phyloP scores from a whole-genome alignment of 495 filamentous ascomycete genomes.

The Trichoderma gamsii region DNA sequence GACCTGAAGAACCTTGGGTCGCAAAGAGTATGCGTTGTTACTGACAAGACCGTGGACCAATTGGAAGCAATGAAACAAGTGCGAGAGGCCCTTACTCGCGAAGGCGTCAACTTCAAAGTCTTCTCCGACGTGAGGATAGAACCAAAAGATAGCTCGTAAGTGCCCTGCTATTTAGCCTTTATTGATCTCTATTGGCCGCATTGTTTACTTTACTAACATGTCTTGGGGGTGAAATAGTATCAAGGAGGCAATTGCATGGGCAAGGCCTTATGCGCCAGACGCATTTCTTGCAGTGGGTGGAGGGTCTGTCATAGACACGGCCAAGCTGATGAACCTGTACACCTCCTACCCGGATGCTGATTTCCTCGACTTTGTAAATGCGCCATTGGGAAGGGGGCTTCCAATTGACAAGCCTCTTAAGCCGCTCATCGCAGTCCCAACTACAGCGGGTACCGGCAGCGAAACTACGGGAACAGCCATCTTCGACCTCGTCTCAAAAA shows the following conservation, averaged over 20 bases:
- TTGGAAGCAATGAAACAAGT: slow-evolving; percentile 83
- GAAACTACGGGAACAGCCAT: slow-evolving; percentile 98
- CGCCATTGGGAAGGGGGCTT: slow-evolving; percentile 79
- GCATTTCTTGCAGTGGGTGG: slow-evolving; percentile 89
- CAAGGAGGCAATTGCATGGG: slow-evolving; percentile 79
- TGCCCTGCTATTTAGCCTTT: slow-evolving; percentile 25
- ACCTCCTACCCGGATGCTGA: slow-evolving; percentile 78
- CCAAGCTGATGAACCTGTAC: slow-evolving; percentile 98
- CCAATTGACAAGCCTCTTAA: slow-evolving; percentile 73
- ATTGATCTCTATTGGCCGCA: neutral
- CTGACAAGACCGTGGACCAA: slow-evolving; percentile 70
- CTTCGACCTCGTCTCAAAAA: slow-evolving; percentile 84
- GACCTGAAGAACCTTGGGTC: slow-evolving; percentile 87
- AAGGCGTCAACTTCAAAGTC: slow-evolving; percentile 74
- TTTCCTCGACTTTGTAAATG: slow-evolving; percentile 96
- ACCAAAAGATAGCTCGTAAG: slow-evolving; percentile 84
- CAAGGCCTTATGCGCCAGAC: slow-evolving; percentile 71
- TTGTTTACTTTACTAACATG: neutral
- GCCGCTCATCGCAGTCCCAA: slow-evolving; percentile 88
- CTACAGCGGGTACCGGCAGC: slow-evolving; percentile 88
- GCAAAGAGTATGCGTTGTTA: slow-evolving; percentile 84
- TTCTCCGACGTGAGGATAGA: slow-evolving; percentile 75
- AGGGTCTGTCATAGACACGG: slow-evolving; percentile 89
- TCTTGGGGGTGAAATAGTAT: slow-evolving; percentile 44
- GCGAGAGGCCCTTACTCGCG: slow-evolving; percentile 63